These are phyloP conservation scores for Cytospora piceae DNA, from an alignment of 2,329 filamentous ascomycete species.

Conservation along the genomic window DNA sequence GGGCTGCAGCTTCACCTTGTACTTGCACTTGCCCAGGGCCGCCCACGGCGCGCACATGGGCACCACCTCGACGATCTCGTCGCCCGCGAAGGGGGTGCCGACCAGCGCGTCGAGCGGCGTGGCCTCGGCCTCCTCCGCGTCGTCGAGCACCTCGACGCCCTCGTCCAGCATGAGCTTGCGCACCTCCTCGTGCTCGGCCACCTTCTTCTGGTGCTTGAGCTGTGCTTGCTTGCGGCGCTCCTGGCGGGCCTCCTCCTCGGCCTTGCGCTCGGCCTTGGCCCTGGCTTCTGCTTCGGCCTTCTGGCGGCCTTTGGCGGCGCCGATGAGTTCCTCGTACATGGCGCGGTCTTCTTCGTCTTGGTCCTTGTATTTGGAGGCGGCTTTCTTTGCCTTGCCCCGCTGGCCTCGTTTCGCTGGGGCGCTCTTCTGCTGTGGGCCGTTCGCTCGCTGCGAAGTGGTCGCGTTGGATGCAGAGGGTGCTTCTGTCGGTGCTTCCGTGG, in stretches of 20 bases:
- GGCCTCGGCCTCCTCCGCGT: conserved; percentile 58
- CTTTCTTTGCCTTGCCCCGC: conserved; percentile 81
- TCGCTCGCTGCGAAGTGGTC: conserved; percentile 30
- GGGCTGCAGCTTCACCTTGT: conserved; percentile 93
- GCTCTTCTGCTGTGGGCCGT: conserved; percentile 48
- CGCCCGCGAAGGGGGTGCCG: conserved; percentile 76
- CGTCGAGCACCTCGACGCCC: conserved; percentile 62
- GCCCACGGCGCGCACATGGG: conserved; percentile 68
- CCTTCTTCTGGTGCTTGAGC: conserved; percentile 73
- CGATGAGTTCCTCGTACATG: conserved; percentile 84
- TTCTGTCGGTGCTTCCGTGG: conserved; percentile 32
- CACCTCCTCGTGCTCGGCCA: conserved; percentile 75
- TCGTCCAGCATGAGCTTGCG: conserved; percentile 64
- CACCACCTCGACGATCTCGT: conserved; percentile 75
- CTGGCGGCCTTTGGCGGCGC: conserved; percentile 68
- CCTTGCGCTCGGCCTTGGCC: conserved; percentile 70
- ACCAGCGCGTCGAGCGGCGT: conserved; percentile 71
- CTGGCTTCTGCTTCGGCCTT: conserved; percentile 70
- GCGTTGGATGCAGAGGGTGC: conserved; percentile 37
- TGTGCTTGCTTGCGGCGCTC: conserved; percentile 81
- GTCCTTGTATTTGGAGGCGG: conserved; percentile 85
- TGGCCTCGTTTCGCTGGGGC: conserved; percentile 70
- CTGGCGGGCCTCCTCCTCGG: conserved; percentile 70
- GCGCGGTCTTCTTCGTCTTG: conserved; percentile 94
- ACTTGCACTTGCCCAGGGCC: conserved; percentile 74